Percentiles rank a stretch among this genome's conserved stretches.
phyloP scores from a whole-genome alignment of 352 stramenopile species.

The Globisporangium emineosum region DNA sequence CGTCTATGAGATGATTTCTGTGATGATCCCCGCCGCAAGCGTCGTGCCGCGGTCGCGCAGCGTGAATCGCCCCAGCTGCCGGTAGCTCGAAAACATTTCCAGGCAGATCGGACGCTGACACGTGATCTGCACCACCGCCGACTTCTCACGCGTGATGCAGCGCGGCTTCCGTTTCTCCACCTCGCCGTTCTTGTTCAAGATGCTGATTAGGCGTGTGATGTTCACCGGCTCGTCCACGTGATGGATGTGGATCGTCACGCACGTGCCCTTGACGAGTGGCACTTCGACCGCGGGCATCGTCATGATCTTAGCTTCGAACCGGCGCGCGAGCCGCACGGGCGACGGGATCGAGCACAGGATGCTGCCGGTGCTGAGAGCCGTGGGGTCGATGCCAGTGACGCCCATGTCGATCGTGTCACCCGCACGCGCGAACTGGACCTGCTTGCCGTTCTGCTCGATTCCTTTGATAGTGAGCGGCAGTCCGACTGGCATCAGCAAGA shows the following conservation, averaged over 20 bases:
- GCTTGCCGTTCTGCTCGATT: conserved; percentile 74
- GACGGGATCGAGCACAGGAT: conserved; percentile 83
- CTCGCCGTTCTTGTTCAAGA: conserved; percentile 66
- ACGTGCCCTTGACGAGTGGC: conserved; percentile 81
- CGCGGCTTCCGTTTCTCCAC: conserved; percentile 81
- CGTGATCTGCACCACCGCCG: conserved; percentile 82
- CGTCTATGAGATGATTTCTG: conserved; percentile 65
- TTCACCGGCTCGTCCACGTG: conserved; percentile 84
- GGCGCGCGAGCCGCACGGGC: conserved; percentile 63
- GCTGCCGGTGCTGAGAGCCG: conserved; percentile 68
- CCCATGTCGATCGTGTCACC: conserved; percentile 81
- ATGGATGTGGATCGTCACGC: conserved; percentile 84
- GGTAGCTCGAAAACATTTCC: conserved; percentile 76
- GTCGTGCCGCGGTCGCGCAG: conserved; percentile 80
- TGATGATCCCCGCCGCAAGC: conserved; percentile 83
- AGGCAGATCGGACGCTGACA: conserved; percentile 73
- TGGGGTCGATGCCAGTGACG: conserved; percentile 69
- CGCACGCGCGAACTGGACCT: conserved; percentile 56
- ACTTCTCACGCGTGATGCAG: conserved; percentile 83
- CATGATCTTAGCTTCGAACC: conserved; percentile 89
- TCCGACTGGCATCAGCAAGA: conserved; percentile 60
- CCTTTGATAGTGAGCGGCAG: conserved; percentile 57
- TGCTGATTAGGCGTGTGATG: conserved; percentile 76
- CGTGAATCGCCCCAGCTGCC: conserved; percentile 81
- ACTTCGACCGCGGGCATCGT: conserved; percentile 85